Evolutionary conservation across 2,329 filamentous ascomycete genomes (phyloP).

Genomic region (Cercospora sp.): DNA sequence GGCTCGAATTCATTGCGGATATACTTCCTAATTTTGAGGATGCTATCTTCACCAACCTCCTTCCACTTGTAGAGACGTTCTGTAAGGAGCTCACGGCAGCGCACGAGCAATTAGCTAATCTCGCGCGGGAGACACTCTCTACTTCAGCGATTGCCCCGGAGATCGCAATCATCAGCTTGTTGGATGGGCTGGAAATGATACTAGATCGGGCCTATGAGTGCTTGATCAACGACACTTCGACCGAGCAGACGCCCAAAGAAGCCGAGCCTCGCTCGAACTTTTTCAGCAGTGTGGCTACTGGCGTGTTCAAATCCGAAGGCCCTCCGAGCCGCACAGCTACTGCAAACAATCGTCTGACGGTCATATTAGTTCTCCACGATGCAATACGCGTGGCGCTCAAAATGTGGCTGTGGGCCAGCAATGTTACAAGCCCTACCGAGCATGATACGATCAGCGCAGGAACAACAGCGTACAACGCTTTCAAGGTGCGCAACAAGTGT

Average conservation of each 20-base stretch:
- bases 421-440: constrained; percentile 56
- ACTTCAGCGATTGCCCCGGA: constrained; percentile 28
- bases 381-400: constrained; percentile 87
- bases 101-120: constrained; percentile 68
- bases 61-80: constrained; percentile 87
- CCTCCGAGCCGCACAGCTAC: constrained; percentile 70
- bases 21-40: constrained; percentile 81
- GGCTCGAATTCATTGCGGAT: constrained; percentile 82
- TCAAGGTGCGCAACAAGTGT: constrained; percentile 87
- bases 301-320: constrained; percentile 78
- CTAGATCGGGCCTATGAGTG: constrained; percentile 84
- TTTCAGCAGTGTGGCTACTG: constrained; percentile 92
- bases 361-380: constrained; percentile 95
- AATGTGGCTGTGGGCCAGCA: constrained; percentile 91
- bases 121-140: constrained; percentile 51
- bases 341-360: constrained; percentile 91
- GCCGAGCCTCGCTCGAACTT: constrained; percentile 77
- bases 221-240: constrained; percentile 72
- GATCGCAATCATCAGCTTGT: constrained; percentile 48
- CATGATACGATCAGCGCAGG: constrained; percentile 65
- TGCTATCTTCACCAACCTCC: constrained; percentile 83
- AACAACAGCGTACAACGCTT: constrained; percentile 88
- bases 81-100: constrained; percentile 73
- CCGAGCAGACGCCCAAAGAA: constrained; percentile 67
- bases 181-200: constrained; percentile 92